phyloP scores from a whole-genome alignment of 371 early-diverging fungal species.

The Rhizomucor pusillus region DNA sequence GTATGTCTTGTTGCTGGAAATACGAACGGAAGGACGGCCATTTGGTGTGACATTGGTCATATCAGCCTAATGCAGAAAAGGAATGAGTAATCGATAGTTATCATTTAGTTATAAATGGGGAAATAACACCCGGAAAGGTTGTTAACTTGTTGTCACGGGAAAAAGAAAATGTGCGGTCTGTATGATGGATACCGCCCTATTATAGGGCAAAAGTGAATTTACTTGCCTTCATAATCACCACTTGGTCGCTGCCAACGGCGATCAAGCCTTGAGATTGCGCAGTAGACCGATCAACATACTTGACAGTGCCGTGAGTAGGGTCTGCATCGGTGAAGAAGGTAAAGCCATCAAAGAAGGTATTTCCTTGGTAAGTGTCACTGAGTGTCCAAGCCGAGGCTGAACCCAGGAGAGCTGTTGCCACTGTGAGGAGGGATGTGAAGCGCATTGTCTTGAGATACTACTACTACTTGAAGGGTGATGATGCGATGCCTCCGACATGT shows the following conservation, averaged over 20 bases:
- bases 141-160: too few relatives aligned
- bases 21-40: constrained; percentile 26
- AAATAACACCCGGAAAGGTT: too few relatives aligned
- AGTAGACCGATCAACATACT: constrained; percentile 29
- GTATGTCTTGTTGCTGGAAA: constrained; percentile 17
- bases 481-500: too few relatives aligned
- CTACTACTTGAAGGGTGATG: neutral
- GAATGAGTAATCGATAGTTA: too few relatives aligned
- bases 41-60: constrained; percentile 12
- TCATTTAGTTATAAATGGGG: too few relatives aligned
- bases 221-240: constrained; percentile 7
- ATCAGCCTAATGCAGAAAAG: too few relatives aligned
- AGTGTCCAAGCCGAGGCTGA: constrained; percentile 15
- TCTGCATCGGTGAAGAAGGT: constrained; percentile 32
- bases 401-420: neutral
- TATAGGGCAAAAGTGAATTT: too few relatives aligned
- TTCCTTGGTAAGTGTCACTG: constrained; percentile 10
- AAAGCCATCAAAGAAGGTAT: constrained; percentile 31
- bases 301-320: constrained; percentile 44
- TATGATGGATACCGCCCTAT: too few relatives aligned
- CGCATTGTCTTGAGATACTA: neutral
- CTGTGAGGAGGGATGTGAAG: neutral
- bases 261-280: constrained; percentile 18
- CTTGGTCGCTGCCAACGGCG: constrained; percentile 5
- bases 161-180: too few relatives aligned